A percentile compares a stretch with the other conserved stretches of the same genome.
phyloP scores from a whole-genome alignment of 2,329 filamentous ascomycete genomes.

The Chrysoporthe austroafricana region DNA sequence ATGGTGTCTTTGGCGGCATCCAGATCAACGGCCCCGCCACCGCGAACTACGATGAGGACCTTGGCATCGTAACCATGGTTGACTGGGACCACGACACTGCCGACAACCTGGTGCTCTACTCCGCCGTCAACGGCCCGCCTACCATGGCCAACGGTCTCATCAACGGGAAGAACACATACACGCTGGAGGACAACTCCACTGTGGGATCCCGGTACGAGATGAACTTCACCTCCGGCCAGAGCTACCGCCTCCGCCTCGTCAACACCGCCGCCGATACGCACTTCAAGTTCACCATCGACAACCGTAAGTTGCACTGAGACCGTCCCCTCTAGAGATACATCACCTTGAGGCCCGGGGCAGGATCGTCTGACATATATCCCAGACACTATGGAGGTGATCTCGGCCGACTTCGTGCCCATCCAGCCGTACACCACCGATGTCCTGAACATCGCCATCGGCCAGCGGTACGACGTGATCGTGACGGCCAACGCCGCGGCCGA shows the following conservation, averaged over 20 bases:
- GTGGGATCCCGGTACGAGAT: slow-evolving; percentile 35
- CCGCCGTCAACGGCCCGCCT: slow-evolving; percentile 47
- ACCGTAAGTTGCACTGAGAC: slow-evolving; percentile 31
- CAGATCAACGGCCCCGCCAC: slow-evolving; percentile 49
- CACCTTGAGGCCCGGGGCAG: background rate
- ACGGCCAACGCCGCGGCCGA: slow-evolving; percentile 38
- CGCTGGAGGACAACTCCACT: slow-evolving; percentile 49
- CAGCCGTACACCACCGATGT: slow-evolving; percentile 51
- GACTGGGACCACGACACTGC: slow-evolving; percentile 17
- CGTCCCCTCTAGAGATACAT: background rate
- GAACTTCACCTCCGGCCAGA: slow-evolving; percentile 31
- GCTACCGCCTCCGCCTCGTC: slow-evolving; percentile 12
- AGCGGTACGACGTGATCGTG: slow-evolving; percentile 45
- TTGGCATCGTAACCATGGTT: slow-evolving; percentile 42
- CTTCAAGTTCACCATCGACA: slow-evolving; percentile 50
- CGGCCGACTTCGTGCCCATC: slow-evolving; percentile 52
- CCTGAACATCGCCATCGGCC: slow-evolving; percentile 48
- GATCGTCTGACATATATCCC: background rate
- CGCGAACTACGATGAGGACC: slow-evolving; percentile 51
- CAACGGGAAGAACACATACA: slow-evolving; percentile 41
- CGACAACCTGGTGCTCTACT: slow-evolving; percentile 44
- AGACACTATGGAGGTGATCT: slow-evolving; percentile 50
- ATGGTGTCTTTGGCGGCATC: slow-evolving; percentile 52
- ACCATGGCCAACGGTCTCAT: slow-evolving; percentile 45
- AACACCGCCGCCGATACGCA: slow-evolving; percentile 44